Evolutionary conservation across 257 asterid genomes (phyloP), one percentile per base, ranked within the genome.

Genomic region (Nicotiana noctiflora): DNA sequence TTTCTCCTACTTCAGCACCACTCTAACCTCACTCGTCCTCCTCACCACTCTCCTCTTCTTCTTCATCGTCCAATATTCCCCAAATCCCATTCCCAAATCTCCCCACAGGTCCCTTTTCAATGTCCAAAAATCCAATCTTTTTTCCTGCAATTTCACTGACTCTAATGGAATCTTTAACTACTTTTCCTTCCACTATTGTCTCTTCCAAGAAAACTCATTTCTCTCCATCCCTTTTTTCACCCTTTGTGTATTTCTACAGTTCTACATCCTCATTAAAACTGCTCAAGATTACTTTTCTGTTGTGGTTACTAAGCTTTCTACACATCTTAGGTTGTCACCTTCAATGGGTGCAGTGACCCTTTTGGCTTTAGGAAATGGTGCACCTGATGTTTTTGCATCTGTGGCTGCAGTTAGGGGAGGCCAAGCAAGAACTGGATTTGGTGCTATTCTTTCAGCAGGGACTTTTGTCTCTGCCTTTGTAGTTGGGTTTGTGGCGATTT

Each of bases 291-390:
- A 91, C 64, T 95, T 95, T 86, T 95, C 98, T 19, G 93, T 92
- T 10, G 93, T 93, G 18, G 98, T 95, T 4, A 93, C 96, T 2
- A 91, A 90, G 88, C 96, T 95, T 68, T 88, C 94, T 31, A 65
- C 87, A 13, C 97, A 91, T 68, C 79, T 95, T 46, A 89, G 81
- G 5, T 88, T 95, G 51, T 92, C 99, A 0, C 97, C 99, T 72
- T 93, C 98, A 0, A 92, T 95, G 99, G 99, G 98, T 2, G 99
- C 99, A 1, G 98, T 95, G 64, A 95, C 99, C 84, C 96, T 95
- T 37, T 79, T 95, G 76, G 98, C 98, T 11, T 88, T 95, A 6
- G 99, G 99, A 6, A 95, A 95, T 83, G 99, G 98, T 10, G 97
- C 99, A 2, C 99, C 99, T 40, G 99, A 95, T 72, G 99, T 95